These are phyloP conservation scores for Cantharellus cinnabarinus DNA, from an alignment of 768 basidiomycete species.

Conservation along the genomic window DNA sequence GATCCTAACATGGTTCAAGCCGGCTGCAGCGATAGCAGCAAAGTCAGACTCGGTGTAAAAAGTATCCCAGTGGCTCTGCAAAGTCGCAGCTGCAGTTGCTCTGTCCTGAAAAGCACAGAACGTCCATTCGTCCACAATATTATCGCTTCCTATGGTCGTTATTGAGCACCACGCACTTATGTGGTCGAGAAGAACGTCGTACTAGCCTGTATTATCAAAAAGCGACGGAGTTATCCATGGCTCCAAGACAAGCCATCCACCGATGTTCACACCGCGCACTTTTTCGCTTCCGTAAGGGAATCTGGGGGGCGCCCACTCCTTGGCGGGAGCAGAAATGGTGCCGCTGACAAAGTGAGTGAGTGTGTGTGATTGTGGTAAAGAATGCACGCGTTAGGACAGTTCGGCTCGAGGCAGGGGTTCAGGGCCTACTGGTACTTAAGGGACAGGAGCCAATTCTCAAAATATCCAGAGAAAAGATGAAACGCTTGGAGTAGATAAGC, in stretches of 20 bases:
- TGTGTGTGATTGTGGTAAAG: not conserved
- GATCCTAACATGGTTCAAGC: not conserved
- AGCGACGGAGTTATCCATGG: constrained; percentile 4
- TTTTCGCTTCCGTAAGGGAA: constrained; percentile 1
- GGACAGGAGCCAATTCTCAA: no score
- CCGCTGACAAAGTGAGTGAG: not conserved
- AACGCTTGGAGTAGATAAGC: no score
- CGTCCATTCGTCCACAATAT: constrained; percentile 6
- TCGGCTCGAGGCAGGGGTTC: no score
- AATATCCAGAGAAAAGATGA: no score
- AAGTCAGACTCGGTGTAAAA: constrained; percentile 68
- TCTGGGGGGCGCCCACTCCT: not conserved
- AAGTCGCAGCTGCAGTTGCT: not conserved
- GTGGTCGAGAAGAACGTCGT: not conserved
- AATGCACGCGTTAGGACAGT: no score
- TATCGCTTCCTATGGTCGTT: constrained; percentile 3
- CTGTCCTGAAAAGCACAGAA: constrained; percentile 2
- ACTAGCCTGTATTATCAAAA: constrained; percentile 7
- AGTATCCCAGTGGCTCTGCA: constrained; percentile 42
- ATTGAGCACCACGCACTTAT: no score
- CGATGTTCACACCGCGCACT: constrained; percentile 3
- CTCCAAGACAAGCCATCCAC: constrained; percentile 6
- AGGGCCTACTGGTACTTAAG: no score
- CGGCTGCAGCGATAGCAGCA: constrained; percentile 9
- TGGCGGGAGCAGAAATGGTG: not conserved